Base-by-base conservation (phyloP, 2,329 filamentous ascomycete species). In the Fusarium chlamydosporum region DNA sequence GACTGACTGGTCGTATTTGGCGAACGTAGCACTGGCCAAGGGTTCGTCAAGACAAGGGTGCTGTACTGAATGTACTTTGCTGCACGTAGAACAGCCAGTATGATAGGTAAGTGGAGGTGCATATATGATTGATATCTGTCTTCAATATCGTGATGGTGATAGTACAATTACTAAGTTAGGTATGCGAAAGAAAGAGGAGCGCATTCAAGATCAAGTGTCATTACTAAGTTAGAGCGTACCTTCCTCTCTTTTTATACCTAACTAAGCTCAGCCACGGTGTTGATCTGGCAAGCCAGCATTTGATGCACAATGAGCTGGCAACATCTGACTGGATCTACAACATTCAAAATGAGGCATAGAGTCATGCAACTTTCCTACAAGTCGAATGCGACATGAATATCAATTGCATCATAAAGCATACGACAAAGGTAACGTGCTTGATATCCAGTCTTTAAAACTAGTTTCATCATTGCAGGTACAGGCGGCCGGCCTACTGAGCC, bases 261-360 rank as follows among this genome's bases (percentile, higher is more conserved):
- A 56, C 27, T 33, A 64, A 55, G 57, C 52, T 48, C 59, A 62
- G 55, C 64, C 62, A 70, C 34, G 54, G 20, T 56, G 56, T 65
- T 58, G 51, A 60, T 58, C 58, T 68, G 58, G 53, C 50, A 53
- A 42, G 46, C 72, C 68, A 48, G 61, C 71, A 74, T 64, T 41
- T 27, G 20, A 64, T 73, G 73, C 73, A 75, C 62, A 72, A 67
- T 75, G 73, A 75, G 65, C 53, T 75, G 73, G 73, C 73, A 75
- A 38, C 59, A 60, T 61, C 64, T 72, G 38, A 71, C 59, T 73
- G 68, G 68, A 61, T 68, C 73, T 74, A 73, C 71, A 50, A 20
- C 18, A 34, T 71, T 65, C 70, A 61, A 66, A 71, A 67, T 18
- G 6, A 34, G 27, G 29, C 40, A 40, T n/a, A 26, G 37, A 56